Conservation (phyloP, 225 moss, liverwort and hornwort species). For the Pleurozium schreberi region DNA sequence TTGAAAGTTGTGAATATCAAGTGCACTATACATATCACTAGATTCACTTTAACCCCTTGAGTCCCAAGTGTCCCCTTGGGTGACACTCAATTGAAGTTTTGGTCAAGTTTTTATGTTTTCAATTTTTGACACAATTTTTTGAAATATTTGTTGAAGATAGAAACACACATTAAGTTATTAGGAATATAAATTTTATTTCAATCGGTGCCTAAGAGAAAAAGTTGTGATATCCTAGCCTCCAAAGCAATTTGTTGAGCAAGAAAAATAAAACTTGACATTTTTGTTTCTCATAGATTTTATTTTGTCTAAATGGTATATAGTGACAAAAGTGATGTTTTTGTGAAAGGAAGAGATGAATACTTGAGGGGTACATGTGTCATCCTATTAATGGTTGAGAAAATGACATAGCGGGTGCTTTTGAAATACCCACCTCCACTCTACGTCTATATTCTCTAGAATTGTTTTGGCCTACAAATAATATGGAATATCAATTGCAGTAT, state of each 20-base stretch:
- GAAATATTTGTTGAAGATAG: not conserved
- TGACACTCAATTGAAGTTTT: too few relatives aligned
- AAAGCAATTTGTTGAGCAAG: not conserved
- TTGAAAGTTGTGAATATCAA: not conserved
- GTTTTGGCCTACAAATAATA: too few relatives aligned
- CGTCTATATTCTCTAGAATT: too few relatives aligned
- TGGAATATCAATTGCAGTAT: too few relatives aligned
- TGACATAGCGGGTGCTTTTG: too few relatives aligned
- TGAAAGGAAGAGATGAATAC: too few relatives aligned
- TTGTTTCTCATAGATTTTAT: not conserved
- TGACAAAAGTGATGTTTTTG: too few relatives aligned
- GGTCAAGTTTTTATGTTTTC: not conserved
- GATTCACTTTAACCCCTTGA: not conserved
- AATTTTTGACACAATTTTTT: not conserved
- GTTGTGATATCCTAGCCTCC: rapidly evolving
- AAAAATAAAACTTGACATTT: not conserved
- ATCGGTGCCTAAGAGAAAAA: rapidly evolving
- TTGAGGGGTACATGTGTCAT: too few relatives aligned
- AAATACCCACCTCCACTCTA: too few relatives aligned
- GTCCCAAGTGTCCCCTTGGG: not conserved
- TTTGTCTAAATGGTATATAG: too few relatives aligned
- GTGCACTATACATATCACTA: not conserved
- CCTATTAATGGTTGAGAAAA: too few relatives aligned
- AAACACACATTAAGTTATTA: not conserved
- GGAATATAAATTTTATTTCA: not conserved